Evolutionary conservation across 1,284 basidiomycete species (phyloP).

Genomic region (Trichosporon faecale): DNA sequence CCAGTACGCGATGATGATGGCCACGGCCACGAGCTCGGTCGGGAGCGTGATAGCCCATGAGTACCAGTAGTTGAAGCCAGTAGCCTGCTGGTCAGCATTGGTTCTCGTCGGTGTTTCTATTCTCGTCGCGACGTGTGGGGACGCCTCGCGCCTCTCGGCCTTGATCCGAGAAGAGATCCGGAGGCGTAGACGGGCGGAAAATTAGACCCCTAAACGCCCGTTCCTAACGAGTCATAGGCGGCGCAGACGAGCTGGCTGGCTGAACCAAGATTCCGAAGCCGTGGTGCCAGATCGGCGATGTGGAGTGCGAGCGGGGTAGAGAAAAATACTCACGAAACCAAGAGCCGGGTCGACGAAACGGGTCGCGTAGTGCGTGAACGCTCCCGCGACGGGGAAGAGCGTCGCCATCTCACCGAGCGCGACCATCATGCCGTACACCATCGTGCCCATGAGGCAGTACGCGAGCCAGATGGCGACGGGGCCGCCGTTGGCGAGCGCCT

Average conservation of each 20-base stretch:
- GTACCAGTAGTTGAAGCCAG: slow-evolving; percentile 43
- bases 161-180: not conserved
- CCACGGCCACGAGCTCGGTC: slow-evolving; percentile 29
- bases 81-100: not conserved
- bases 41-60: slow-evolving; percentile 44
- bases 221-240: not conserved
- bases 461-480: slow-evolving; percentile 52
- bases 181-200: not conserved
- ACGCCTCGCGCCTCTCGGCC: not conserved
- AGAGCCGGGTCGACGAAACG: slow-evolving; percentile 58
- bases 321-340: slow-evolving; percentile 45
- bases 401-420: slow-evolving; percentile 54
- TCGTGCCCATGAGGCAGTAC: slow-evolving; percentile 49
- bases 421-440: slow-evolving; percentile 51
- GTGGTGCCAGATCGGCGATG: not conserved
- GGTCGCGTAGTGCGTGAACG: slow-evolving; percentile 48
- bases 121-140: not conserved
- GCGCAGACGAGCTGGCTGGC: not conserved
- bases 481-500: slow-evolving; percentile 54
- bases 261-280: not conserved
- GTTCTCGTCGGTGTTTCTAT: not conserved
- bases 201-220: not conserved
- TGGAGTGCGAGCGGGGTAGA: not conserved
- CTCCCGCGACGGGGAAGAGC: slow-evolving; percentile 47
- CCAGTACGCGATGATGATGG: slow-evolving; percentile 42